Percentiles rank a stretch among this genome's conserved stretches.
These are phyloP conservation scores for Termitomyces sp. DNA, from an alignment of 768 basidiomycete genomes.

Conservation along the genomic window DNA sequence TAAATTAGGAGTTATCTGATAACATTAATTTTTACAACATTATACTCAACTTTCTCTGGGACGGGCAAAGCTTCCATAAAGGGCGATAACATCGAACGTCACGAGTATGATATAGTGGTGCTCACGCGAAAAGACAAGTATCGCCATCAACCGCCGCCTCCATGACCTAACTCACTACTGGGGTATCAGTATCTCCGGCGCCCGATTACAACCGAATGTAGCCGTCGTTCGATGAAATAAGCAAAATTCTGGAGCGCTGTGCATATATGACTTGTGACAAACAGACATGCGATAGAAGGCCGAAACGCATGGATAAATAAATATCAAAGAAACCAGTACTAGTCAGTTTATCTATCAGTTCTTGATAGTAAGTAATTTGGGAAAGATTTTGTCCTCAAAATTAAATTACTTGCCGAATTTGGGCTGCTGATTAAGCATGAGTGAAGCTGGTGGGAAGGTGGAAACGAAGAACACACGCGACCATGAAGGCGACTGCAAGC, in stretches of 20 bases:
- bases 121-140: not conserved
- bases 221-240: not conserved
- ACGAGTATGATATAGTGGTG: not conserved
- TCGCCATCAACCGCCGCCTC: too few species aligned
- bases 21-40: not conserved
- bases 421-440: slow-evolving; percentile 10
- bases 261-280: not conserved
- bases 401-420: not conserved
- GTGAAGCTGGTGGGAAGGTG: not conserved
- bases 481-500: slow-evolving; percentile 46
- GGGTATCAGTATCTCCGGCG: too few species aligned
- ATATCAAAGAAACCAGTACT: not conserved
- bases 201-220: too few species aligned
- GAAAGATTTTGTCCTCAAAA: too few species aligned
- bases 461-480: slow-evolving; percentile 7
- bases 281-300: not conserved
- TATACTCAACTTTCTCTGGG: not conserved
- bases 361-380: not conserved
- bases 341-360: too few species aligned
- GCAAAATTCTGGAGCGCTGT: not conserved
- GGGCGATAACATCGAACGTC: not conserved
- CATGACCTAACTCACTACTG: too few species aligned
- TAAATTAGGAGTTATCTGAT: not conserved
- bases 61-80: too few species aligned
- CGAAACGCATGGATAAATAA: not conserved